These are phyloP conservation scores for Sphagnum magellanicum DNA, from an alignment of 228 moss, liverwort and hornwort genomes.

Conservation along the genomic window DNA sequence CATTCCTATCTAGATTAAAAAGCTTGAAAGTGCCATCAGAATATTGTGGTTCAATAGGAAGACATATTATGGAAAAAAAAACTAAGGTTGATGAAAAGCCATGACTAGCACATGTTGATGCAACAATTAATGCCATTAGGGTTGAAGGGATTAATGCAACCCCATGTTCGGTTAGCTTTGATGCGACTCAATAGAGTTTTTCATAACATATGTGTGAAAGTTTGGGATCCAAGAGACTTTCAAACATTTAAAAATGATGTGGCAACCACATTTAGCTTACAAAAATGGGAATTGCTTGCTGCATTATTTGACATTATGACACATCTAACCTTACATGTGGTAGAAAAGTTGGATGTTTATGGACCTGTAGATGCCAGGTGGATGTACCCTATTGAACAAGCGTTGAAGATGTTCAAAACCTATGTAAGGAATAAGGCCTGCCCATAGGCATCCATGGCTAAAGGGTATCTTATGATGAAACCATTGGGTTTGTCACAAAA, in stretches of 20 bases:
- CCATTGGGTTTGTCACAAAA: neutral
- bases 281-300: neutral
- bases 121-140: neutral
- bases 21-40: neutral
- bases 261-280: neutral
- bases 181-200: neutral
- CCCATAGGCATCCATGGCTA: neutral
- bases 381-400: neutral
- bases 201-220: neutral
- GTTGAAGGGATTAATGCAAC: neutral
- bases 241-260: neutral
- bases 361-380: neutral
- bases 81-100: neutral
- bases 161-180: neutral
- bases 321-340: conserved; percentile 2
- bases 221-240: neutral
- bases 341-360: conserved; percentile 1
- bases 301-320: conserved; percentile 3
- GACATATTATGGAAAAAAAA: neutral
- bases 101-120: neutral
- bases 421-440: neutral
- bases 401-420: neutral
- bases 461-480: neutral
- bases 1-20: neutral
- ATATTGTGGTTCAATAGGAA: neutral